These are phyloP conservation scores for Colletotrichum sp. DNA, from an alignment of 2,329 filamentous ascomycete species.

Conservation along the genomic window DNA sequence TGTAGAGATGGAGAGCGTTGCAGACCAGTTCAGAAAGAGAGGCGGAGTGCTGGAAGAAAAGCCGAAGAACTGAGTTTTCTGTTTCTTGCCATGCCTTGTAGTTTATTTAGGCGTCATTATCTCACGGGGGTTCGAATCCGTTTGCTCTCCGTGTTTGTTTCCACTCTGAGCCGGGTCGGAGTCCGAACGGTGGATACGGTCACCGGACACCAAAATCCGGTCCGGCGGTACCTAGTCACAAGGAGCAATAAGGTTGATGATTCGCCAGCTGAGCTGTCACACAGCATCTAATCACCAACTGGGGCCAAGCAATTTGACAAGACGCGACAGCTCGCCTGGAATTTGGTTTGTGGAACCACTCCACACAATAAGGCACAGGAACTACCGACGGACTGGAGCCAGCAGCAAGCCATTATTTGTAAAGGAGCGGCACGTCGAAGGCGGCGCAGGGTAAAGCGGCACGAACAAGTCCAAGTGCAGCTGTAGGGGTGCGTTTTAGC, in stretches of 20 bases:
- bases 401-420: background rate
- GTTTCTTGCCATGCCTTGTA: background rate
- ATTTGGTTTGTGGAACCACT: background rate
- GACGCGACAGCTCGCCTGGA: background rate
- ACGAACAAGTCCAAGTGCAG: background rate
- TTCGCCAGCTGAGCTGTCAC: background rate
- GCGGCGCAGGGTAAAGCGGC: background rate
- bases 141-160: background rate
- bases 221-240: background rate
- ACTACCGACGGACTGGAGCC: background rate
- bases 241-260: background rate
- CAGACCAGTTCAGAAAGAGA: constrained; percentile 24
- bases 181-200: background rate
- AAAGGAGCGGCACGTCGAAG: background rate
- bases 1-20: constrained; percentile 35
- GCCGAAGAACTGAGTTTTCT: background rate
- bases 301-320: background rate
- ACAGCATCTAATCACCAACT: background rate
- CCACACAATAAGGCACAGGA: background rate
- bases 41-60: background rate
- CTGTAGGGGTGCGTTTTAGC: background rate
- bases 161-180: background rate
- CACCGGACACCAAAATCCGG: no score
- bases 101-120: background rate
- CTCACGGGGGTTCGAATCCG: background rate